Percentiles rank a stretch among this genome's conserved stretches.
These are phyloP conservation scores for Umbelopsis vinacea DNA, from an alignment of 192 early-diverging fungal species.

Conservation along the genomic window DNA sequence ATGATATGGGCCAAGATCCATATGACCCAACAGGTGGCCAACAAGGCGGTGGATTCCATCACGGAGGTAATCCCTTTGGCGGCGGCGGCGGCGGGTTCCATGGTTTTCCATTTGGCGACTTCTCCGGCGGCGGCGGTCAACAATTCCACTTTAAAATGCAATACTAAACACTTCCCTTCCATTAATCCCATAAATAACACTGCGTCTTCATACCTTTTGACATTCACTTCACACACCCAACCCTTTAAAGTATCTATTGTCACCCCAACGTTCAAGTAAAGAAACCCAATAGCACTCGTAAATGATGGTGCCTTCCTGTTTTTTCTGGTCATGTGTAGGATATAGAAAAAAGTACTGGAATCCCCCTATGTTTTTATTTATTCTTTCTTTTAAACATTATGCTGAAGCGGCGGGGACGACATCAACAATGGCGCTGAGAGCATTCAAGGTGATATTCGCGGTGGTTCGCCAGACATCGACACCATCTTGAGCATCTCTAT, in stretches of 20 bases:
- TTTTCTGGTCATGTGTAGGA: too few species aligned
- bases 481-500: conserved; percentile 84
- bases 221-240: too few species aligned
- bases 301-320: too few species aligned
- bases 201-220: not conserved
- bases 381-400: conserved; percentile 39
- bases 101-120: conserved; percentile 49
- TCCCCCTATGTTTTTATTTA: not conserved
- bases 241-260: too few species aligned
- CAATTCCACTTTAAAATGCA: conserved; percentile 15
- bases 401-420: conserved; percentile 46
- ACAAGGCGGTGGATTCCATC: conserved; percentile 62
- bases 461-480: conserved; percentile 83
- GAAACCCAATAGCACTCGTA: too few species aligned
- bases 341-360: too few species aligned
- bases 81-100: conserved; percentile 30
- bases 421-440: conserved; percentile 58
- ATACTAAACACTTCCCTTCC: not conserved
- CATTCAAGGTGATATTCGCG: conserved; percentile 79
- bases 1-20: conserved; percentile 80
- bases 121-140: conserved; percentile 10
- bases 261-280: too few species aligned
- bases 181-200: not conserved
- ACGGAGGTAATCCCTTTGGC: conserved; percentile 51
- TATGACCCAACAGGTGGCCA: conserved; percentile 69